These are phyloP conservation scores for Pyronema omphalodes DNA, from an alignment of 495 filamentous ascomycete genomes.

Conservation along the genomic window DNA sequence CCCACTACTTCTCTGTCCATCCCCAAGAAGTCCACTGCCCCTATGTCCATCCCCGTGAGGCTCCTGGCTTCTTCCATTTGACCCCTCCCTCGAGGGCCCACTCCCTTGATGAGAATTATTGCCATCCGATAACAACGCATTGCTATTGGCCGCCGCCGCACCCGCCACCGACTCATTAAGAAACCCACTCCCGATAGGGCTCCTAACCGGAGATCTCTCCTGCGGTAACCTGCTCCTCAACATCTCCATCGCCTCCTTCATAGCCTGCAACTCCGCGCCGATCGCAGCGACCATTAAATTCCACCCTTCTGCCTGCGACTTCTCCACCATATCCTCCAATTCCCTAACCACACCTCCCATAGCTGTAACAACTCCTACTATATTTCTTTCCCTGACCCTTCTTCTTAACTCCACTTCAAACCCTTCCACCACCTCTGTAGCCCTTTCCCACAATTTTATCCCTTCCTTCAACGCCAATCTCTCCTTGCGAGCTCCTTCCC, in stretches of 20 bases:
- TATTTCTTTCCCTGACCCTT: conserved; percentile 39
- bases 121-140: too few species aligned
- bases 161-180: too few species aligned
- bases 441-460: conserved; percentile 57
- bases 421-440: conserved; percentile 39
- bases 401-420: conserved; percentile 43
- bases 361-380: conserved; percentile 12
- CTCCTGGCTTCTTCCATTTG: too few species aligned
- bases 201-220: not conserved
- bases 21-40: too few species aligned
- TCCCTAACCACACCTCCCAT: conserved; percentile 29
- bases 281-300: conserved; percentile 76
- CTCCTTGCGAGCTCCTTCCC: conserved; percentile 45
- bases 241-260: conserved; percentile 48
- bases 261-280: conserved; percentile 72
- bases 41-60: too few species aligned
- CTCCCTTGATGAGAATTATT: too few species aligned
- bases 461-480: conserved; percentile 67
- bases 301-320: conserved; percentile 53
- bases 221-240: conserved; percentile 34
- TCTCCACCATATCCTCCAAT: conserved; percentile 41
- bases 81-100: too few species aligned
- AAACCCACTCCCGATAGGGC: too few species aligned
- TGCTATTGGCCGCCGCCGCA: too few species aligned
- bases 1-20: too few species aligned